These are phyloP conservation scores for Dictyostelium firmibasis DNA, from an alignment of 78 protist genomes.

Conservation along the genomic window DNA sequence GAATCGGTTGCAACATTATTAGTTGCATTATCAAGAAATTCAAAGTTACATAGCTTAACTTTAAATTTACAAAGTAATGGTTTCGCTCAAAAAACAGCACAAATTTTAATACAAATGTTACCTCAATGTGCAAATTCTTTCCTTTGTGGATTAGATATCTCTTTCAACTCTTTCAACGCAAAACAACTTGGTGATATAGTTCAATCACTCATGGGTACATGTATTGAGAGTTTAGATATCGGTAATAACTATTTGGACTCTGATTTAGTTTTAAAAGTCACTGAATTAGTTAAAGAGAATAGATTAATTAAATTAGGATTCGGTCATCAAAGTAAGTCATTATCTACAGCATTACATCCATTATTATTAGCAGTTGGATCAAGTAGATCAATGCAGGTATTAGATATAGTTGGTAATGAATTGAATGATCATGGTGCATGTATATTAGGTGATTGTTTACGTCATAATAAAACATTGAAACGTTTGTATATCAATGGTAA, in stretches of 20 bases:
- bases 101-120: background rate
- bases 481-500: constrained; percentile 22
- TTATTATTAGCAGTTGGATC: background rate
- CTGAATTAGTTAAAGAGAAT: background rate
- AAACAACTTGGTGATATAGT: constrained; percentile 33
- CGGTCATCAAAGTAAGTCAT: background rate
- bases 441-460: constrained; percentile 31
- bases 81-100: constrained; percentile 3
- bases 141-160: constrained; percentile 24
- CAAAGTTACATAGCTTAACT: background rate
- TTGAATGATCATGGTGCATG: constrained; percentile 75
- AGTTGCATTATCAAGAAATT: background rate
- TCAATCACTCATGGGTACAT: background rate
- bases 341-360: background rate
- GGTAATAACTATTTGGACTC: constrained; percentile 41
- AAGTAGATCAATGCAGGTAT: constrained; percentile 22
- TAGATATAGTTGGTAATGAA: constrained; percentile 58
- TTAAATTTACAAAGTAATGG: constrained; percentile 16
- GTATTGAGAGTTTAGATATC: constrained; percentile 16
- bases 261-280: background rate
- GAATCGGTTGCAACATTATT: constrained; percentile 14
- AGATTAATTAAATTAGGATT: constrained; percentile 10
- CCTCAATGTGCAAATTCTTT: background rate
- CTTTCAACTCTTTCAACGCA: constrained; percentile 12
- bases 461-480: constrained; percentile 40